Evolutionary conservation across 768 basidiomycete species (phyloP).

Genomic region (Pholiota molesta): DNA sequence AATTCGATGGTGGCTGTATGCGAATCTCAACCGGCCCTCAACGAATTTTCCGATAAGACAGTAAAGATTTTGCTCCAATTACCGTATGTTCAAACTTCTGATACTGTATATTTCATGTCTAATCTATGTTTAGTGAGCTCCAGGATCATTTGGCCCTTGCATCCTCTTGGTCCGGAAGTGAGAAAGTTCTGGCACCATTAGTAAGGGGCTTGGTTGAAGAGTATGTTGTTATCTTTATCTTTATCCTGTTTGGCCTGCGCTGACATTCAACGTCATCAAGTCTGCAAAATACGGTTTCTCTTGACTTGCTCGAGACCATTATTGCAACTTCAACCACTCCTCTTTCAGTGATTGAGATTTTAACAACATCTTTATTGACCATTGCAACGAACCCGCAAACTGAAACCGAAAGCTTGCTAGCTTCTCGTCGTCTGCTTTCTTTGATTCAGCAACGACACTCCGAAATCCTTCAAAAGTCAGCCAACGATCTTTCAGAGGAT

Average conservation of each 20-base stretch:
- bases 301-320: constrained; percentile 39
- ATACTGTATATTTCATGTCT: not conserved
- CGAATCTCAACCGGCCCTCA: constrained; percentile 59
- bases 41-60: constrained; percentile 44
- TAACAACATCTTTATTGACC: constrained; percentile 32
- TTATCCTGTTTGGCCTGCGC: not conserved
- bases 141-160: constrained; percentile 48
- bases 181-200: constrained; percentile 61
- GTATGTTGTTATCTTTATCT: constrained; percentile 24
- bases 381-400: constrained; percentile 28
- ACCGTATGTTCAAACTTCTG: constrained; percentile 42
- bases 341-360: constrained; percentile 32
- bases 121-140: constrained; percentile 39
- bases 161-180: constrained; percentile 51
- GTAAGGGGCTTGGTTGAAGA: constrained; percentile 39
- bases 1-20: constrained; percentile 69
- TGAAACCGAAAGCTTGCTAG: constrained; percentile 16
- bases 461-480: constrained; percentile 43
- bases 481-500: constrained; percentile 38
- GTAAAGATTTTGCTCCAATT: constrained; percentile 46
- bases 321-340: constrained; percentile 38
- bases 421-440: constrained; percentile 48
- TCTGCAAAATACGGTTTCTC: constrained; percentile 31
- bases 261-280: constrained; percentile 26
- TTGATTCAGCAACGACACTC: constrained; percentile 71